Percentiles rank a stretch among this genome's conserved stretches.
Evolutionary conservation across 495 filamentous ascomycete species (phyloP).

Genomic region (Penicillium antarcticum): DNA sequence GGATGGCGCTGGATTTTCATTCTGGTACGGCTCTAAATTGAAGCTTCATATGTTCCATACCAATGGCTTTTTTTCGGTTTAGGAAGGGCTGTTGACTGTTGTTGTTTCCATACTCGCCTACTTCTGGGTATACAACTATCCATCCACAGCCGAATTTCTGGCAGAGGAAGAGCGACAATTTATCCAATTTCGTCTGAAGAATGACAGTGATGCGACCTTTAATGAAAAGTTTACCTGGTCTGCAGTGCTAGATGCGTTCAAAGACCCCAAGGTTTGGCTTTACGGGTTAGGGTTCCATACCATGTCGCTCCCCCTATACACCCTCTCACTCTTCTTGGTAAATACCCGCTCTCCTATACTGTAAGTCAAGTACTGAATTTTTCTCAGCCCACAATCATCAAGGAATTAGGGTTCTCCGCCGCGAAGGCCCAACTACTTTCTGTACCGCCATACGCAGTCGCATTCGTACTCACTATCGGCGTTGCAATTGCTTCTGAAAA

Average conservation of each 20-base stretch:
- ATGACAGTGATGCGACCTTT: conserved; percentile 58
- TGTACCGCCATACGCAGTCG: conserved; percentile 67
- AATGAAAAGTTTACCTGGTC: conserved; percentile 65
- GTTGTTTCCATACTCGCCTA: conserved; percentile 59
- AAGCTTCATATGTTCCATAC: background rate
- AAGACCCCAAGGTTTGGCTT: conserved; percentile 71
- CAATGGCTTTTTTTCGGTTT: conserved; percentile 4
- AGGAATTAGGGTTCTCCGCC: conserved; percentile 61
- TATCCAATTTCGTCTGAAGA: conserved; percentile 56
- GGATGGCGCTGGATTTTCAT: conserved; percentile 89
- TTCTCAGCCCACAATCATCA: conserved; percentile 64
- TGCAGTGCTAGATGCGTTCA: conserved; percentile 59
- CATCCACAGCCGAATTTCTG: conserved; percentile 65
- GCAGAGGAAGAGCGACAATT: conserved; percentile 58
- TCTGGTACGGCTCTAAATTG: conserved; percentile 33
- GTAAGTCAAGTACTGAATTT: background rate
- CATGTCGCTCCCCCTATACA: conserved; percentile 74
- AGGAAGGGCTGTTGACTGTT: conserved; percentile 70
- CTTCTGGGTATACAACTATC: conserved; percentile 72
- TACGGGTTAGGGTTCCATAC: conserved; percentile 73
- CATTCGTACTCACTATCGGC: conserved; percentile 53
- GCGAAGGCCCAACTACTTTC: conserved; percentile 69
- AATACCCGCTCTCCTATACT: conserved; percentile 6
- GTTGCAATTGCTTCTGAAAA: conserved; percentile 60
- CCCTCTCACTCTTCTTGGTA: conserved; percentile 71